Percentiles rank a stretch among this genome's conserved stretches.
Evolutionary conservation across 352 stramenopile genomes (phyloP).

Genomic region (Phytopythium helicoides): DNA sequence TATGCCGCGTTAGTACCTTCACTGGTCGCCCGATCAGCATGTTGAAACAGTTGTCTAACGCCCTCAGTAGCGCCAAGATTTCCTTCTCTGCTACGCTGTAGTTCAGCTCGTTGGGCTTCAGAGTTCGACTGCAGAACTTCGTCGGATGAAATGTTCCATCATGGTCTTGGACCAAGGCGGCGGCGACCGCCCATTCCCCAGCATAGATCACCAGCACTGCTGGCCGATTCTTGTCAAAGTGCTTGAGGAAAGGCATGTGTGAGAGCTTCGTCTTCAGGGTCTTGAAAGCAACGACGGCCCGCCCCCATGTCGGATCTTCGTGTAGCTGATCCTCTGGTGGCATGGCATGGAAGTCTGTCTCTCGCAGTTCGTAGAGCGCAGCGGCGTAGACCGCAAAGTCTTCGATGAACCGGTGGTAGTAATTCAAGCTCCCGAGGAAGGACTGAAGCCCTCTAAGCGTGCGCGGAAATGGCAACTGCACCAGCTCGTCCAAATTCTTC

Average conservation of each 20-base stretch:
- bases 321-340: too few relatives aligned
- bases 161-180: conserved; percentile 2
- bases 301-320: too few relatives aligned
- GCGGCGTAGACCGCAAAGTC: conserved; percentile 18
- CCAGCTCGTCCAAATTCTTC: too few relatives aligned
- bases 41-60: conserved; percentile 6
- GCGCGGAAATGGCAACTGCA: background rate
- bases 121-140: conserved; percentile 10
- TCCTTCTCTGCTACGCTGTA: conserved; percentile 15
- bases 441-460: conserved; percentile 4
- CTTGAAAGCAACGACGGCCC: too few relatives aligned
- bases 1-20: conserved; percentile 4
- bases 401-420: too few relatives aligned
- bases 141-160: background rate
- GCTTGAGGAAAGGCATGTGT: background rate
- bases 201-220: conserved; percentile 7
- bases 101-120: too few relatives aligned
- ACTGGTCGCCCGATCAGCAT: conserved; percentile 14
- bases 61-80: conserved; percentile 1
- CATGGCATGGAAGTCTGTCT: too few relatives aligned
- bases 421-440: conserved; percentile 18
- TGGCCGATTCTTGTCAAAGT: background rate
- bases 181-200: conserved; percentile 7
- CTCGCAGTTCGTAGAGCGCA: conserved; percentile 8
- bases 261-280: conserved; percentile 9